phyloP scores from a whole-genome alignment of 2,329 filamentous ascomycete species.

The Fusarium sp. region DNA sequence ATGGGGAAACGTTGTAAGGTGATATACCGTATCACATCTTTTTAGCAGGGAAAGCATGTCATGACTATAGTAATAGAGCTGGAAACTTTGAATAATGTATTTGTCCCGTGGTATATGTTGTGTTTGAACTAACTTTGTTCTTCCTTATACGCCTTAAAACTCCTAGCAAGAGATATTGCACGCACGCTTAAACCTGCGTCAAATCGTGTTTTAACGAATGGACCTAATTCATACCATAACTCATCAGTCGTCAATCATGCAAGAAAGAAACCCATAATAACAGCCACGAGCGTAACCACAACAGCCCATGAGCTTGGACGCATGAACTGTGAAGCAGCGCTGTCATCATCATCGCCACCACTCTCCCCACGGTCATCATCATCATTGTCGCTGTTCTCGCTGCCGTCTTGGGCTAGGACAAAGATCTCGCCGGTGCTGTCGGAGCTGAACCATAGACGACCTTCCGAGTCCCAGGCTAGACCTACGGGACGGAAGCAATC shows the following conservation, averaged over 20 bases:
- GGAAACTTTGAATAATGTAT: constrained; percentile 12
- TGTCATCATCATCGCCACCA: constrained; percentile 29
- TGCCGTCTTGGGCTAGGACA: constrained; percentile 50
- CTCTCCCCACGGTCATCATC: constrained; percentile 8
- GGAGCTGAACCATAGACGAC: constrained; percentile 67
- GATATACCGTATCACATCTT: background rate
- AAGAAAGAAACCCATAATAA: constrained; percentile 44
- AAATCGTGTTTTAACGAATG: background rate
- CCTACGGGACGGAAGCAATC: constrained; percentile 70
- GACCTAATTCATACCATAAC: background rate
- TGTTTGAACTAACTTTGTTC: background rate
- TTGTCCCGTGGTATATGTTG: constrained; percentile 6
- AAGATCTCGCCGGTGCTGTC: constrained; percentile 72
- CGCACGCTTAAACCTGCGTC: background rate
- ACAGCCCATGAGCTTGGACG: constrained; percentile 32
- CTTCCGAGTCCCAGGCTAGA: constrained; percentile 59
- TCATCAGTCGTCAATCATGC: constrained; percentile 26
- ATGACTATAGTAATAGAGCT: constrained; percentile 20
- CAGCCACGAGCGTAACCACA: constrained; percentile 43
- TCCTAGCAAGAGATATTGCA: background rate
- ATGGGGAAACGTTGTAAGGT: background rate
- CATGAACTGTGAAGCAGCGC: constrained; percentile 34
- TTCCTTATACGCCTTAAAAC: background rate
- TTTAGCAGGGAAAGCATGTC: constrained; percentile 1
- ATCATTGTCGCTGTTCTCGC: background rate